Evolutionary conservation across 2,329 filamentous ascomycete genomes (phyloP).

Genomic region (Ascochyta pisi): DNA sequence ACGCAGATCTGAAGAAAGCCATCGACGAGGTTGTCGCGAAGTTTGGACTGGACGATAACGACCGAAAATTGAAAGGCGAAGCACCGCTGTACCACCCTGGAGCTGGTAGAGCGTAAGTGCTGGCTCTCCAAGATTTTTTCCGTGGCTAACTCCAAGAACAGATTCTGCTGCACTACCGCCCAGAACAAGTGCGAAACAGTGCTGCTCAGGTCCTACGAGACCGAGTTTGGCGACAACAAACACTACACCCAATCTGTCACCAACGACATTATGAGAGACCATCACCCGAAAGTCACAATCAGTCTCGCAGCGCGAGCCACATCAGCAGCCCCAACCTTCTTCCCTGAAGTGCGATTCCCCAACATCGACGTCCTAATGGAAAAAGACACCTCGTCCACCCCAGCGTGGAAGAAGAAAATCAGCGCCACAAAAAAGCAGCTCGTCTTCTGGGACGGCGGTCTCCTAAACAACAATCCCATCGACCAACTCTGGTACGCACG

Average conservation of each 20-base stretch:
- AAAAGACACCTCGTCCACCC: not conserved
- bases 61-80: constrained; percentile 1
- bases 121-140: no score
- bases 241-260: not conserved
- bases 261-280: not conserved
- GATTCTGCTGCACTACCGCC: constrained; percentile 7
- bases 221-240: not conserved
- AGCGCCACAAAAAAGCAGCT: not conserved
- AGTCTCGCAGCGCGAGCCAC: constrained; percentile 3
- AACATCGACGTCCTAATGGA: not conserved
- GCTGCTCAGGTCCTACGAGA: constrained; percentile 1
- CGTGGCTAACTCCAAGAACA: not conserved
- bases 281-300: not conserved
- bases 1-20: constrained; percentile 2
- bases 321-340: constrained; percentile 6
- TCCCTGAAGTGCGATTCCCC: constrained; percentile 5
- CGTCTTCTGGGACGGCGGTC: constrained; percentile 8
- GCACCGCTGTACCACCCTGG: not conserved
- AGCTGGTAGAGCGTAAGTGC: constrained; percentile 2
- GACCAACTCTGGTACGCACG: constrained; percentile 9
- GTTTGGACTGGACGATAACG: not conserved
- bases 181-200: constrained; percentile 4
- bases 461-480: constrained; percentile 11
- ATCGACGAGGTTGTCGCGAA: constrained; percentile 2
- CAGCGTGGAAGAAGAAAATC: not conserved